Evolutionary conservation across 208 protist species (phyloP).

Genomic region (Spongospora subterranea): DNA sequence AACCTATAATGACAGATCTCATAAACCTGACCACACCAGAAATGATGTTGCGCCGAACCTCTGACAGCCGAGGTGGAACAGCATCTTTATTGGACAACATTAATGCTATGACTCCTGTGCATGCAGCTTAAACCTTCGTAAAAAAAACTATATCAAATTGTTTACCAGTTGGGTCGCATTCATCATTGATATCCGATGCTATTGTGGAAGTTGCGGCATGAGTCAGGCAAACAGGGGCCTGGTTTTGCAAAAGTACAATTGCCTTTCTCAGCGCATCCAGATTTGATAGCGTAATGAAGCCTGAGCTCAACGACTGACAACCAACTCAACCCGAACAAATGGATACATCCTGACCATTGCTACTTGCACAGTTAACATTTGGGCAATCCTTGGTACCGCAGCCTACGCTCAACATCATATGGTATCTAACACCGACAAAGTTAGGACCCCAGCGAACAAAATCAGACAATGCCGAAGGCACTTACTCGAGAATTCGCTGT

Average conservation of each 20-base stretch:
- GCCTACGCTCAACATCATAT: not conserved
- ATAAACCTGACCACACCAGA: not conserved
- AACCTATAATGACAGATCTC: not conserved
- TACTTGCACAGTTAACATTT: conserved; percentile 43
- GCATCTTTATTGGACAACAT: not conserved
- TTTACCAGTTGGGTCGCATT: conserved; percentile 16
- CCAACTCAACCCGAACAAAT: not conserved
- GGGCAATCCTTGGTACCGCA: not conserved
- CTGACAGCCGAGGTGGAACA: not conserved
- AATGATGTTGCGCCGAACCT: not conserved
- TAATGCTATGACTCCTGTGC: conserved; percentile 18
- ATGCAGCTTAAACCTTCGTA: not conserved
- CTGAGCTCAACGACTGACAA: not conserved
- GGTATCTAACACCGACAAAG: not conserved
- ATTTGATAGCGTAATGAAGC: not conserved
- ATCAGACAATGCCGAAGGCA: not conserved
- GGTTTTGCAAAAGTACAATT: conserved; percentile 9
- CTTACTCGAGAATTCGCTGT: not conserved
- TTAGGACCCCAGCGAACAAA: not conserved
- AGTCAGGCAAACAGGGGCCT: not conserved
- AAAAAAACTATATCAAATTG: not conserved
- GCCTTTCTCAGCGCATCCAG: not conserved
- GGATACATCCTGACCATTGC: not conserved
- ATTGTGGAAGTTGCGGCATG: not conserved
- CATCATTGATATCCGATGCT: not conserved